A percentile compares a stretch with the other conserved stretches of the same genome.
phyloP scores from a whole-genome alignment of 2,329 filamentous ascomycete species.

The Verticillium tricorpus region DNA sequence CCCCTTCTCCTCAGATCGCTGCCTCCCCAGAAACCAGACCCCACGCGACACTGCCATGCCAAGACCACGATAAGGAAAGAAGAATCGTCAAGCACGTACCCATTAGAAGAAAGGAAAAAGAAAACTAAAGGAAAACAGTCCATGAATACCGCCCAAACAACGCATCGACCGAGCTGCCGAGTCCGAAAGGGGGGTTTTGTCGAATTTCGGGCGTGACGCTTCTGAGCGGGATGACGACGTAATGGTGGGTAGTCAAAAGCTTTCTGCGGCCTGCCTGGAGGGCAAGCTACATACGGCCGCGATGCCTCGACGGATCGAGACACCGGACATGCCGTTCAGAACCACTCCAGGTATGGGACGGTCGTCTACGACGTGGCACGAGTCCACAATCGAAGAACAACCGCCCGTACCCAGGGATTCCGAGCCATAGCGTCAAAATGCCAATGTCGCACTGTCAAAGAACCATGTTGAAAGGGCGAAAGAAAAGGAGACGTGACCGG shows the following conservation, averaged over 20 bases:
- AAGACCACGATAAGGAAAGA: constrained; percentile 10
- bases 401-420: not conserved
- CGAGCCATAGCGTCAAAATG: constrained; percentile 30
- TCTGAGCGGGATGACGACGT: not conserved
- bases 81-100: constrained; percentile 7
- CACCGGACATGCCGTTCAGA: constrained; percentile 36
- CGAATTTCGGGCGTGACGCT: not conserved
- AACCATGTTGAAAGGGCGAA: constrained; percentile 36
- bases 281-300: constrained; percentile 14
- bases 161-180: constrained; percentile 27
- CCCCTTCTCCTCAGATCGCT: not conserved
- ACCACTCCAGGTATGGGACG: not conserved
- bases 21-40: constrained; percentile 32
- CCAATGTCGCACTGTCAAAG: constrained; percentile 26
- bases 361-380: not conserved
- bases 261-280: not conserved
- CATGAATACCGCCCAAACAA: constrained; percentile 12
- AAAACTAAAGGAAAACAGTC: constrained; percentile 11
- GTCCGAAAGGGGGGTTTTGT: constrained; percentile 1
- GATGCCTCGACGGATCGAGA: constrained; percentile 23
- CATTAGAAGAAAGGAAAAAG: constrained; percentile 14
- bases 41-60: constrained; percentile 18
- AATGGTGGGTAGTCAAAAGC: not conserved
- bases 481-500: constrained; percentile 27
- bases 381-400: not conserved